Conservation (phyloP, 139 green algal genomes). For the Diplosphaera chodatii region DNA sequence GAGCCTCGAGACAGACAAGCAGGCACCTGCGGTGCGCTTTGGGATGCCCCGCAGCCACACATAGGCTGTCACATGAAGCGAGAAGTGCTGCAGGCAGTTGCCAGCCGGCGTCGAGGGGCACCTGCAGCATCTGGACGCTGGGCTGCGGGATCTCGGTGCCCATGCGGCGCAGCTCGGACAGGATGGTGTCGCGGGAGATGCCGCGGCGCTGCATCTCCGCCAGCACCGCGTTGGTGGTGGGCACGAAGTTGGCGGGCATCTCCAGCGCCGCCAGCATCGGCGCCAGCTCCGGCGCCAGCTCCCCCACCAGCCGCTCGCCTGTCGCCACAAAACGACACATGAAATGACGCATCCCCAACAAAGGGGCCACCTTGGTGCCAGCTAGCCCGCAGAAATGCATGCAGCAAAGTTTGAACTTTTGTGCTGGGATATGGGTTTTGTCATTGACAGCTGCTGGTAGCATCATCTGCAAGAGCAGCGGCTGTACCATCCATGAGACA, state of each 20-base stretch:
- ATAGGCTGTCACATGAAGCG: neutral
- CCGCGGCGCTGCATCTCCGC: slow-evolving; percentile 63
- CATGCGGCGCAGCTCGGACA: slow-evolving; percentile 49
- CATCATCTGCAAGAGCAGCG: no score
- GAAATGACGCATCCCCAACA: neutral
- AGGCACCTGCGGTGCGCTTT: no score
- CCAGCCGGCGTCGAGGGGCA: neutral
- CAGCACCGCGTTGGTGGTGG: slow-evolving; percentile 71
- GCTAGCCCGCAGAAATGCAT: no score
- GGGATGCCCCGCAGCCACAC: no score
- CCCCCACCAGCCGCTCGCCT: slow-evolving; percentile 55
- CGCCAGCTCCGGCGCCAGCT: slow-evolving; percentile 76
- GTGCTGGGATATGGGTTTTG: no score
- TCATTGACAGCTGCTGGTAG: no score
- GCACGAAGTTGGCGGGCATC: slow-evolving; percentile 65
- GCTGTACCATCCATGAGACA: no score
- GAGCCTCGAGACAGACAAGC: neutral
- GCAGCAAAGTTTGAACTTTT: no score
- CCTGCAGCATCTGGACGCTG: slow-evolving; percentile 41
- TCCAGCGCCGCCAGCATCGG: slow-evolving; percentile 57
- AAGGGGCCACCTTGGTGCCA: no score
- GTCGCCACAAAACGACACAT: neutral
- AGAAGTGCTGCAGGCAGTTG: neutral
- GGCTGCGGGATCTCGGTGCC: slow-evolving; percentile 51
- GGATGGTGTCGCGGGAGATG: slow-evolving; percentile 55